Evolutionary conservation across 2,329 filamentous ascomycete species (phyloP).

Genomic region (Chalara sp.): DNA sequence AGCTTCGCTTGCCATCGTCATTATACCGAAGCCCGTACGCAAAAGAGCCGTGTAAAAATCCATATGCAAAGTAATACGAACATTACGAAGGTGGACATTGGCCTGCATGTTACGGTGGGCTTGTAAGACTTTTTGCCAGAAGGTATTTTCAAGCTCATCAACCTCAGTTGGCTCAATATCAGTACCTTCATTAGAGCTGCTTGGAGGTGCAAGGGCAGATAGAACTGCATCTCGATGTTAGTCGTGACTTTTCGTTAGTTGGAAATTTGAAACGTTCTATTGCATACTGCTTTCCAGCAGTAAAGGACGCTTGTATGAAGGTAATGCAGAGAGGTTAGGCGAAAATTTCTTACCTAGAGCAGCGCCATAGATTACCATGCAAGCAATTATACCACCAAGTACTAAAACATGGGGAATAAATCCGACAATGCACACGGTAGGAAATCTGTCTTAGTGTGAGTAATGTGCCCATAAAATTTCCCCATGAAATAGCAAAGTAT

Average conservation of each 20-base stretch:
- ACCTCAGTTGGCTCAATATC: slow-evolving; percentile 22
- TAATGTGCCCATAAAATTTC: background rate
- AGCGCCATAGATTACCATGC: slow-evolving; percentile 68
- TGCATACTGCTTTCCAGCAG: too few species aligned
- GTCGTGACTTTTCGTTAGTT: background rate
- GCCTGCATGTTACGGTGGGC: slow-evolving; percentile 91
- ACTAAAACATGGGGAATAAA: slow-evolving; percentile 94
- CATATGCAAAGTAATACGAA: slow-evolving; percentile 78
- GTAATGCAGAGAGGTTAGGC: background rate
- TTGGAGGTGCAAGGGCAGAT: slow-evolving; percentile 54
- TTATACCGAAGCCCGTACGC: slow-evolving; percentile 76
- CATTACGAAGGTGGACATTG: slow-evolving; percentile 74
- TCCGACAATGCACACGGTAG: slow-evolving; percentile 89
- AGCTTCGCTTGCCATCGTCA: slow-evolving; percentile 91
- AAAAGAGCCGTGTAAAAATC: slow-evolving; percentile 93
- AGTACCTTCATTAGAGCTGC: slow-evolving; percentile 10
- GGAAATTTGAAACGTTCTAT: too few species aligned
- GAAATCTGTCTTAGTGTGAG: slow-evolving; percentile 50
- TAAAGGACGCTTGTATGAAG: too few species aligned
- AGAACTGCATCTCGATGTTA: slow-evolving; percentile 37
- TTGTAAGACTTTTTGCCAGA: slow-evolving; percentile 54
- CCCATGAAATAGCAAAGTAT: background rate
- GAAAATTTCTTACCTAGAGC: slow-evolving; percentile 44
- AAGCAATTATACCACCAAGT: slow-evolving; percentile 68
- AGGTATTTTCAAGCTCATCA: slow-evolving; percentile 36